Conservation (phyloP, 495 filamentous ascomycete species). For the Peziza echinospora region DNA sequence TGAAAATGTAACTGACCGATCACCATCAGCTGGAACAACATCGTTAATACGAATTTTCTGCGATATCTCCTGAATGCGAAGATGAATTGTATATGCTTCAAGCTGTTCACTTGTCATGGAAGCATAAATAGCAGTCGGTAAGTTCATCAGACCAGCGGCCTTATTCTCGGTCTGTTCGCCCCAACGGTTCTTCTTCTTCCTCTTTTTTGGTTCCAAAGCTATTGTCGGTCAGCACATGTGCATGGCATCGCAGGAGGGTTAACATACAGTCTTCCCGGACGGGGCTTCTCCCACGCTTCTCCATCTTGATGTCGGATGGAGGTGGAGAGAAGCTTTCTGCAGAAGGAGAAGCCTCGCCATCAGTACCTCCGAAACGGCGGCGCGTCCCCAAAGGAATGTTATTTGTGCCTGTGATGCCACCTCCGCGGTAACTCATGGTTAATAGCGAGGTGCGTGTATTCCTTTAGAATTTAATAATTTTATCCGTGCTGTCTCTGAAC, state of each 20-base stretch:
- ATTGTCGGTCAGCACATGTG: not conserved
- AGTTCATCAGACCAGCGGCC: conserved; percentile 43
- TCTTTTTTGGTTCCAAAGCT: conserved; percentile 21
- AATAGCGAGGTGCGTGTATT: not conserved
- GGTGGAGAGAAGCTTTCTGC: conserved; percentile 5
- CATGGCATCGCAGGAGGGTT: not conserved
- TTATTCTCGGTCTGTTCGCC: conserved; percentile 92
- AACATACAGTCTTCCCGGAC: conserved; percentile 12
- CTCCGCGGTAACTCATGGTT: conserved; percentile 19
- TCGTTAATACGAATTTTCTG: conserved; percentile 20
- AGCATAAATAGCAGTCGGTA: conserved; percentile 19
- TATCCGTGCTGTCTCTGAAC: no score
- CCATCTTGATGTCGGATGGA: not conserved
- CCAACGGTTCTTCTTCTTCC: conserved; percentile 98
- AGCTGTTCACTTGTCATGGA: conserved; percentile 22
- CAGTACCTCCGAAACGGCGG: conserved; percentile 62
- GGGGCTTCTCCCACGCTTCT: conserved; percentile 18
- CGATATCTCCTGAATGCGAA: conserved; percentile 22
- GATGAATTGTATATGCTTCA: conserved; percentile 20
- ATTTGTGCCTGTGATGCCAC: conserved; percentile 90
- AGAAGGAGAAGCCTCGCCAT: conserved; percentile 18
- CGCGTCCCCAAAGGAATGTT: conserved; percentile 82
- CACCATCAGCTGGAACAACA: conserved; percentile 19
- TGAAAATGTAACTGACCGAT: conserved; percentile 10
- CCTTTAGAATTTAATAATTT: no score